phyloP scores from a whole-genome alignment of 1,284 basidiomycete species.

The Ustilago loliicola region DNA sequence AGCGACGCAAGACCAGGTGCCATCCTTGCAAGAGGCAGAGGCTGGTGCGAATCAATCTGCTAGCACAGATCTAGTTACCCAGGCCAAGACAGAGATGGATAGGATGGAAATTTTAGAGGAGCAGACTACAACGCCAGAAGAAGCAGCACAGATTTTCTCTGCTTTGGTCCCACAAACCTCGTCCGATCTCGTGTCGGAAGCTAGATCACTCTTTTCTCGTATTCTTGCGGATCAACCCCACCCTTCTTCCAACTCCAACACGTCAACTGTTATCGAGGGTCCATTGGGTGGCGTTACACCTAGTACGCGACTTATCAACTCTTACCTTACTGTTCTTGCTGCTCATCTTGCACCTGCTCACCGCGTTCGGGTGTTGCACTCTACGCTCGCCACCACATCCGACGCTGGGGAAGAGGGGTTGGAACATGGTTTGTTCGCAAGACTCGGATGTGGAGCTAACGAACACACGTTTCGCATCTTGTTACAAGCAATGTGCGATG shows the following conservation, averaged over 20 bases:
- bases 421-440: slow-evolving; percentile 48
- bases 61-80: too few relatives aligned
- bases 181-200: slow-evolving; percentile 82
- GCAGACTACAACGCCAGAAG: slow-evolving; percentile 73
- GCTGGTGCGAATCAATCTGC: too few relatives aligned
- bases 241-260: slow-evolving; percentile 1
- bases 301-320: slow-evolving; percentile 79
- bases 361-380: slow-evolving; percentile 6
- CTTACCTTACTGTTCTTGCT: slow-evolving; percentile 82
- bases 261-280: slow-evolving; percentile 41
- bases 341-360: slow-evolving; percentile 63
- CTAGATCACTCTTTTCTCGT: slow-evolving; percentile 78
- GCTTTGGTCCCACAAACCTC: slow-evolving; percentile 77
- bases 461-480: slow-evolving; percentile 54
- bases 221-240: slow-evolving; percentile 75
- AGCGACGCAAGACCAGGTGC: slow-evolving; percentile 18
- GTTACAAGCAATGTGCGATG: slow-evolving; percentile 36
- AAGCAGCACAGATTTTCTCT: slow-evolving; percentile 73
- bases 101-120: too few relatives aligned
- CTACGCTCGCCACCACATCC: not conserved
- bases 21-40: too few relatives aligned
- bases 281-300: slow-evolving; percentile 78
- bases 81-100: too few relatives aligned
- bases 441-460: slow-evolving; percentile 47
- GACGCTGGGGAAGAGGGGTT: not conserved